Evolutionary conservation across 306 rosid genomes (phyloP).

Genomic region (Chamaecrista fasciculata): DNA sequence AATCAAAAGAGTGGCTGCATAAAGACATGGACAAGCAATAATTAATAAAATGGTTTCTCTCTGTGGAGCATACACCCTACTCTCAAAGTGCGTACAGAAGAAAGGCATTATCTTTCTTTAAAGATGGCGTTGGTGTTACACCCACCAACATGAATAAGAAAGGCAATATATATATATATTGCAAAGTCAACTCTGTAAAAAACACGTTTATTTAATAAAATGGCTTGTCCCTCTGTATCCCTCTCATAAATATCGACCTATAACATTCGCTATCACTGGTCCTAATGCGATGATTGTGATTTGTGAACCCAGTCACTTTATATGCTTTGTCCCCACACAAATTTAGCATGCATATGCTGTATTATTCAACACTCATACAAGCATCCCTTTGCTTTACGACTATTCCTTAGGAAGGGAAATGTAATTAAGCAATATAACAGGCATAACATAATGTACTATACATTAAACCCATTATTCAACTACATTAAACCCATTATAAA

Average conservation of each 20-base stretch:
- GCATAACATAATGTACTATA: slow-evolving; percentile 7
- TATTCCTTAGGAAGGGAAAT: slow-evolving; percentile 21
- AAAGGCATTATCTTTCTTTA: neutral
- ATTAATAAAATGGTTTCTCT: neutral
- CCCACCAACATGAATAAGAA: slow-evolving; percentile 21
- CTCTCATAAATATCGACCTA: neutral
- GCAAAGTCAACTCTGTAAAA: too few relatives aligned
- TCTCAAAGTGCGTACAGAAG: neutral
- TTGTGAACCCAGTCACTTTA: slow-evolving; percentile 6
- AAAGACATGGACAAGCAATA: neutral
- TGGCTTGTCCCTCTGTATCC: neutral
- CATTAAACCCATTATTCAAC: slow-evolving; percentile 21
- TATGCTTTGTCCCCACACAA: slow-evolving; percentile 26
- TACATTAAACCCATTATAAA: too few relatives aligned
- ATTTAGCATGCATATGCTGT: slow-evolving; percentile 29
- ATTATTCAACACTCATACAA: too few relatives aligned
- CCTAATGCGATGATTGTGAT: too few relatives aligned
- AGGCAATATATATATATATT: too few relatives aligned
- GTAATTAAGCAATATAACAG: neutral
- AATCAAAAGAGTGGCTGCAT: too few relatives aligned
- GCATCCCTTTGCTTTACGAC: slow-evolving; percentile 25
- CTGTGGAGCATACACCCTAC: neutral
- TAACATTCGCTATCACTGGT: slow-evolving; percentile 24
- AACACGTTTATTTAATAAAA: too few relatives aligned
- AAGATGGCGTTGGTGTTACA: neutral